Evolutionary conservation across 306 rosid species (phyloP), one percentile per base, ranked within the genome.

Genomic region (Acmispon strigosus): DNA sequence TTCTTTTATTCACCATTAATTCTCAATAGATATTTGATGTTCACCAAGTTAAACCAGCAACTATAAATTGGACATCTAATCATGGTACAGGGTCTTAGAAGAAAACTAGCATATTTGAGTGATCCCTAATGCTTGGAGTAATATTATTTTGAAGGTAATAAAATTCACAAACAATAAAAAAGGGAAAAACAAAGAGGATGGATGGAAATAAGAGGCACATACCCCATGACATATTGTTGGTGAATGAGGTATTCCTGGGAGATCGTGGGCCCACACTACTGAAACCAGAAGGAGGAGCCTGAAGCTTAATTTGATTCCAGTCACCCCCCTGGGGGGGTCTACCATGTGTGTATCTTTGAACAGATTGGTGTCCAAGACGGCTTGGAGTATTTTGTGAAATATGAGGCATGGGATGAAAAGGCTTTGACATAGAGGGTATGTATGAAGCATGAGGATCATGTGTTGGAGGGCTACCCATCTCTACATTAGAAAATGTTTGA

Each of bases 301-400:
- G 97, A 72, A 87, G 76, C 88, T 87, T 94, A 80, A 73, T 69
- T 59, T 84, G 92, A 83, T 76, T 90, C 98, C 97, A 89, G 14
- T 94, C 98, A 74, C 68, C 78, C 42, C 75, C 79, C 39, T 86
- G 82, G 69, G 76, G 77, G 13, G 89, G 86, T 83, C 96, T 86
- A 69, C 95, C 89, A 13, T 89, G 90, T 68, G 76, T 78, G 63
- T 69, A 82, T 75, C 97, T 82, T 76, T 83, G 95, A 78, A 72
- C 84, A 65, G 93, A 75, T 76, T 87, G 99, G 81, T 87, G 90
- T 56, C 97, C 96, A 73, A 95, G 85, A 58, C 99, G 99, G 73
- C 96, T 91, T 39, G 95, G 99, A 44, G 96, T 87, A 79, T 86
- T 89, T 84, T 86, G 92, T 43, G 82, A 80, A 64, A 66, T 69